Conservation (phyloP, 345 rosid genomes). For the Linum trigynum region DNA sequence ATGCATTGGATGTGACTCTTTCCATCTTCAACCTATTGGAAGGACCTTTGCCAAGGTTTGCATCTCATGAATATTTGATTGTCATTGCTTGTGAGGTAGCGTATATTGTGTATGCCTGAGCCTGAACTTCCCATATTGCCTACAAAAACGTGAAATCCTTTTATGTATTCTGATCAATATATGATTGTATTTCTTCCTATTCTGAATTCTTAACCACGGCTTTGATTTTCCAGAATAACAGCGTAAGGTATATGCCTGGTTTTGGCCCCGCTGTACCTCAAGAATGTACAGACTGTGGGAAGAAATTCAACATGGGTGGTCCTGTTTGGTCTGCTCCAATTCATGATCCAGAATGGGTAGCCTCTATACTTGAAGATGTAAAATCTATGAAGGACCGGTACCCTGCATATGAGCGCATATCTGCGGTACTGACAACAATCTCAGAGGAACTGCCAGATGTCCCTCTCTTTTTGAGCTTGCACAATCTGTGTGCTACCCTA, state of each 20-base stretch:
- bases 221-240: conserved; percentile 47
- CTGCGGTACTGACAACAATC: conserved; percentile 75
- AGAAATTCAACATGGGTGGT: conserved; percentile 95
- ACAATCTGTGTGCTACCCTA: conserved; percentile 85
- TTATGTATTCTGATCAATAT: no score
- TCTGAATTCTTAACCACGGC: background rate
- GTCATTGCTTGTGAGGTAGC: background rate
- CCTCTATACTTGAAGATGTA: conserved; percentile 50
- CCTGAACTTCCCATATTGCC: no score
- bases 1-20: conserved; percentile 95
- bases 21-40: conserved; percentile 88
- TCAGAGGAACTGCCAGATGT: conserved; percentile 97
- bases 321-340: conserved; percentile 98
- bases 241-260: conserved; percentile 84
- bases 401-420: conserved; percentile 86
- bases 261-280: conserved; percentile 89
- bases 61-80: background rate
- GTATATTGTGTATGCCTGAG: background rate
- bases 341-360: conserved; percentile 90
- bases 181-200: no score
- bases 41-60: conserved; percentile 80
- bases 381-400: conserved; percentile 68
- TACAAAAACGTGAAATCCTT: no score
- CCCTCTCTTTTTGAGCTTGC: conserved; percentile 87
- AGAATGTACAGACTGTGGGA: conserved; percentile 86